Conservation (phyloP, 441 rosid species). For the Dalechampia spathulata region DNA sequence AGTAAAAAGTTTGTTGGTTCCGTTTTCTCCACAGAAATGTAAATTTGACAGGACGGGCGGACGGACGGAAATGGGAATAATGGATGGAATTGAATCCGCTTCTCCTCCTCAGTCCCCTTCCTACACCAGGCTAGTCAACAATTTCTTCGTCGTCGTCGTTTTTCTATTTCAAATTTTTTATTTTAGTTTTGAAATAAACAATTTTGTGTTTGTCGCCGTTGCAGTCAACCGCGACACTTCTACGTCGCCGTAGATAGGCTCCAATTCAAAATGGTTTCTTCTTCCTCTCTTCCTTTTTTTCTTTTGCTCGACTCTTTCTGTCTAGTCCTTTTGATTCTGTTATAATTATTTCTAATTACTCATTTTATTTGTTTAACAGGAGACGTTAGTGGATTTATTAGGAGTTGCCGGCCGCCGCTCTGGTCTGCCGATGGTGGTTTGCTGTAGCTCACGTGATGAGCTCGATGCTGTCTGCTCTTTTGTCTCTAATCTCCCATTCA, state of each 20-base stretch:
- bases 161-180: background rate
- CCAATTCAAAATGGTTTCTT: slow-evolving; percentile 64
- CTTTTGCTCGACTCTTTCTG: background rate
- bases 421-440: slow-evolving; percentile 65
- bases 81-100: slow-evolving; percentile 38
- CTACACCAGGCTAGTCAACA: slow-evolving; percentile 29
- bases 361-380: slow-evolving; percentile 28
- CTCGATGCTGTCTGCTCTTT: slow-evolving; percentile 76
- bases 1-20: too few species aligned
- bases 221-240: slow-evolving; percentile 63
- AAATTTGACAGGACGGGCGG: background rate
- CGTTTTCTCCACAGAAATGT: too few species aligned
- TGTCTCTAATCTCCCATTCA: slow-evolving; percentile 59
- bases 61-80: slow-evolving; percentile 15
- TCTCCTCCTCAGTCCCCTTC: slow-evolving; percentile 38
- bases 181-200: background rate
- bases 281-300: slow-evolving; percentile 1
- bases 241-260: slow-evolving; percentile 78
- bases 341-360: background rate
- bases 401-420: slow-evolving; percentile 58
- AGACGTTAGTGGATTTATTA: slow-evolving; percentile 60
- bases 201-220: background rate
- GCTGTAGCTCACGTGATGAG: slow-evolving; percentile 86
- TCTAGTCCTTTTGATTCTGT: background rate
- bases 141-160: background rate